These are phyloP conservation scores for Chlorella ohadii DNA, from an alignment of 139 green algal species.

Conservation along the genomic window DNA sequence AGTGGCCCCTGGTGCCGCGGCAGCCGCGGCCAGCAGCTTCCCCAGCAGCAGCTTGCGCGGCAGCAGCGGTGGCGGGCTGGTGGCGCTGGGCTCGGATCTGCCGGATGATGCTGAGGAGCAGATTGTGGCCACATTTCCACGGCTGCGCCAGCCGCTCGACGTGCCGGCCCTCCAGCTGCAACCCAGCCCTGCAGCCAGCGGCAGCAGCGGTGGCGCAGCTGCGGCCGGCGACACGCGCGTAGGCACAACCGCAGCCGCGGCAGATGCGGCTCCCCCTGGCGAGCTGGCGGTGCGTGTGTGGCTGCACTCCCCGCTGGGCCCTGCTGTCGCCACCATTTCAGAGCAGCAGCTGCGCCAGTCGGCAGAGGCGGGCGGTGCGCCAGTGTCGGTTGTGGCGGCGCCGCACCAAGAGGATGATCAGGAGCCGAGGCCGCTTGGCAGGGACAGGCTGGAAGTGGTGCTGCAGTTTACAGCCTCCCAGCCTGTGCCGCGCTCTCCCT, in stretches of 20 bases:
- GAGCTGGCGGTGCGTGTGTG: conserved; percentile 22
- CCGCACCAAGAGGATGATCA: background rate
- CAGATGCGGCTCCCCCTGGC: background rate
- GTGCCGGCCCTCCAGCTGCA: background rate
- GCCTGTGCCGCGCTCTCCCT: too few species aligned
- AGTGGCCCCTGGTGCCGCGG: background rate
- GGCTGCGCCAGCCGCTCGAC: conserved; percentile 14
- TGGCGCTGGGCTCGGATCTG: too few species aligned
- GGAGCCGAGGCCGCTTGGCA: too few species aligned
- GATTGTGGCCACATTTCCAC: background rate
- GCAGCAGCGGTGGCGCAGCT: background rate
- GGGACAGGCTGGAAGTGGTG: background rate
- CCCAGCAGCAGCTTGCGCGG: background rate
- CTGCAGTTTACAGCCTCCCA: conserved; percentile 8
- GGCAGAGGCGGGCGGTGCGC: background rate
- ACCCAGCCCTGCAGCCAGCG: background rate
- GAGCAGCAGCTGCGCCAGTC: conserved; percentile 19
- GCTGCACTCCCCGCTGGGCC: conserved; percentile 32
- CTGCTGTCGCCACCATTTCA: conserved; percentile 13
- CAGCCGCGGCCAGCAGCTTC: background rate
- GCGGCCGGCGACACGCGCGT: background rate
- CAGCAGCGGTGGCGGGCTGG: background rate
- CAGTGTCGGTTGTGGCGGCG: background rate
- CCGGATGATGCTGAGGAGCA: background rate
- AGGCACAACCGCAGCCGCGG: too few species aligned